A percentile compares a stretch with the other conserved stretches of the same genome.
Conservation (phyloP, 2,329 filamentous ascomycete species). For the Pleoardoris graminearum region DNA sequence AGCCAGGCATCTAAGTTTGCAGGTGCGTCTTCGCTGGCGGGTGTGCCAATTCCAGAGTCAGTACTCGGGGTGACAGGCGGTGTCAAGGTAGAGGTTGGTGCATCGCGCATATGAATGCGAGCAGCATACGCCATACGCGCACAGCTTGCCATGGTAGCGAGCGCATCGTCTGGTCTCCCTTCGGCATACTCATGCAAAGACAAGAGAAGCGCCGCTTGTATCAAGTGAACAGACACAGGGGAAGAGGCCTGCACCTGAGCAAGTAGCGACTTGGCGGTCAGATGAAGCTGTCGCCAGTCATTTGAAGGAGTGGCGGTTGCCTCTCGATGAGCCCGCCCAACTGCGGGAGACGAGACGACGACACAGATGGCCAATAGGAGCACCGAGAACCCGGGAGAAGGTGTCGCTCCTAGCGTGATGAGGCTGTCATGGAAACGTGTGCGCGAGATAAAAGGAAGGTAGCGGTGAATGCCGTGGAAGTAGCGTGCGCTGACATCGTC, state of each 20-base stretch:
- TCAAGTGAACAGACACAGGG: background rate
- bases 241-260: background rate
- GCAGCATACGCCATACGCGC: background rate
- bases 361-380: background rate
- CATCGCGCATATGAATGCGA: background rate
- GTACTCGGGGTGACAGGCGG: background rate
- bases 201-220: background rate
- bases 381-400: background rate
- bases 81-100: background rate
- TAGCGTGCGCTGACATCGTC: background rate
- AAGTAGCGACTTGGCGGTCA: background rate
- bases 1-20: background rate
- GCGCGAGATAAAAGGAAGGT: background rate
- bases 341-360: background rate
- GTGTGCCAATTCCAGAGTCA: background rate
- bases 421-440: background rate
- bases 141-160: background rate
- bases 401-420: background rate
- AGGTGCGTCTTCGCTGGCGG: background rate
- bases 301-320: background rate
- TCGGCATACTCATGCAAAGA: background rate
- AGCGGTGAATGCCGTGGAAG: background rate
- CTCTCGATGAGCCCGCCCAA: background rate
- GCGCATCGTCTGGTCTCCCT: background rate
- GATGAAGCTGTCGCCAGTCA: background rate